phyloP scores from a whole-genome alignment of 2,329 filamentous ascomycete species.

The Alternaria sp. region DNA sequence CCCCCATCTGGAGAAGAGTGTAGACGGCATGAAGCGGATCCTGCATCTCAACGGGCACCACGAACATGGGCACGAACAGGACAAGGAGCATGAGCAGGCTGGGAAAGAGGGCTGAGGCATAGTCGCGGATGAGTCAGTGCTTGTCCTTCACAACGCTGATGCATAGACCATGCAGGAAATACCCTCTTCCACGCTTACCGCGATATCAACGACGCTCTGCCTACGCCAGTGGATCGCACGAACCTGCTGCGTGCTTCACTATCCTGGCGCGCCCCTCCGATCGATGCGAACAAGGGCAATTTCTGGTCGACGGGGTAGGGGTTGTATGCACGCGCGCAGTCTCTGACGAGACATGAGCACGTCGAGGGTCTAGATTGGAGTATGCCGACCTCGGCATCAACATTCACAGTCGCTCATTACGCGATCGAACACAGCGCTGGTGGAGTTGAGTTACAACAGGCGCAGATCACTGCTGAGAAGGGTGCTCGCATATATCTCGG shows the following conservation, averaged over 20 bases:
- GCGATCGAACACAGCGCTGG: too few relatives aligned
- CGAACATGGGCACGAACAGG: conserved; percentile 6
- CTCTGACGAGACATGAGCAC: background rate
- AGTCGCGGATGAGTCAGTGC: background rate
- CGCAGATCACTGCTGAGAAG: background rate
- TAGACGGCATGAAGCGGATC: conserved; percentile 54
- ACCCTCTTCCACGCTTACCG: background rate
- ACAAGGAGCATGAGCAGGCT: conserved; percentile 5
- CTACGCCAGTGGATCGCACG: background rate
- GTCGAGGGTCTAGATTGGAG: background rate
- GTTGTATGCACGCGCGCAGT: background rate
- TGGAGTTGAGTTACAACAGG: too few relatives aligned
- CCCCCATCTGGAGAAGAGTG: conserved; percentile 51
- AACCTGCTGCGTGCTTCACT: background rate
- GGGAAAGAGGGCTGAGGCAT: conserved; percentile 16
- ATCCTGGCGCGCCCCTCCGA: background rate
- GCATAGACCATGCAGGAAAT: background rate
- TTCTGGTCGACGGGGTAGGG: background rate
- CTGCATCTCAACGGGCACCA: conserved; percentile 45
- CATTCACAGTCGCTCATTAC: background rate
- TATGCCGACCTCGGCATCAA: background rate
- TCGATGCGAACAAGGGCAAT: background rate
- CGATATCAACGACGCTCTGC: background rate
- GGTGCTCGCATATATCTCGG: background rate
- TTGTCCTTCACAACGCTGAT: conserved; percentile 2